These are phyloP conservation scores for Populus tremula DNA, from an alignment of 345 rosid species.

Conservation along the genomic window DNA sequence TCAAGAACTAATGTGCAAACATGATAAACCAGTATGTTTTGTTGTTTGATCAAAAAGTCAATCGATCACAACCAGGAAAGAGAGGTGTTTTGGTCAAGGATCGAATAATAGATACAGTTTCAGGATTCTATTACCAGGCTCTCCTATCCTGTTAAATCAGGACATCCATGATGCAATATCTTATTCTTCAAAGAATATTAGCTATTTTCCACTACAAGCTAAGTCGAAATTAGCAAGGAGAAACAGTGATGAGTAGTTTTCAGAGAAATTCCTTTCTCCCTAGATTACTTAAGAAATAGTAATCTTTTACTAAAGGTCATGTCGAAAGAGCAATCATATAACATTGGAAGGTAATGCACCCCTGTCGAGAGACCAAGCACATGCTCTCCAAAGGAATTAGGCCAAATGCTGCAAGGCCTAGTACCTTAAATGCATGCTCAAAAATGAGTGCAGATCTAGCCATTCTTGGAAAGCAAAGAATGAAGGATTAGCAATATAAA, in stretches of 20 bases:
- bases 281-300: background rate
- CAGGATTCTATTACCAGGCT: background rate
- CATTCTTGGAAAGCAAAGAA: background rate
- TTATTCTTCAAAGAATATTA: background rate
- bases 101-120: background rate
- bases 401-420: background rate
- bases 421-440: background rate
- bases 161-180: background rate
- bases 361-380: background rate
- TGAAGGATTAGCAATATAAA: background rate
- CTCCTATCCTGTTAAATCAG: background rate
- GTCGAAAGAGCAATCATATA: background rate
- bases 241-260: background rate
- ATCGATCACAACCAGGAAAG: background rate
- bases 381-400: background rate
- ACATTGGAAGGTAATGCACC: background rate
- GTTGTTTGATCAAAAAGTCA: background rate
- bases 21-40: background rate
- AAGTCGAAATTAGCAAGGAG: background rate
- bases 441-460: background rate
- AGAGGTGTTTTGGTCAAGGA: background rate
- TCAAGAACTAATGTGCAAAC: background rate
- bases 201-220: background rate
- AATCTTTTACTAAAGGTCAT: background rate
- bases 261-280: background rate